phyloP scores from a whole-genome alignment of 2,329 filamentous ascomycete genomes.

The Fusarium humuli region DNA sequence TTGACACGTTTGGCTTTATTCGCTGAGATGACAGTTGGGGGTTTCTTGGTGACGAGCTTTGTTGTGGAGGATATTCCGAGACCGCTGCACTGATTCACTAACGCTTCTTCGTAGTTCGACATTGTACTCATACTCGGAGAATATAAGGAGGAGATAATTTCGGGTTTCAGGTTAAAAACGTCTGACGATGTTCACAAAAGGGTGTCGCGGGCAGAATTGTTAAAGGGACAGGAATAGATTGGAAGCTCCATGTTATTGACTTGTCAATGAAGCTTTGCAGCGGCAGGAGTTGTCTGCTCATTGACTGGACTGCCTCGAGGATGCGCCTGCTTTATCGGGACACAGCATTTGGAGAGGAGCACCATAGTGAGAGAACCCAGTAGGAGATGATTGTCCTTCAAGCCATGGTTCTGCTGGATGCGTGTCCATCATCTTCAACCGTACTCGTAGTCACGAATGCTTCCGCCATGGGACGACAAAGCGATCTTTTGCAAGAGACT shows the following conservation, averaged over 20 bases:
- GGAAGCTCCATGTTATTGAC: fast-evolving
- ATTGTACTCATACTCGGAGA: neutral
- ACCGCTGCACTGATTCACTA: neutral
- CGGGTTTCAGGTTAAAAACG: neutral
- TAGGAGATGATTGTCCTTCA: neutral
- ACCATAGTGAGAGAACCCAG: neutral
- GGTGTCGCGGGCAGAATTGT: neutral
- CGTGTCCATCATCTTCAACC: too few relatives aligned
- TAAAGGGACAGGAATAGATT: neutral
- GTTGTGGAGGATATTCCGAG: neutral
- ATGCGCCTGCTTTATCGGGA: neutral
- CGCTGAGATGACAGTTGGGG: neutral
- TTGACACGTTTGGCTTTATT: neutral
- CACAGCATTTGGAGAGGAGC: neutral
- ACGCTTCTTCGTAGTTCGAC: neutral
- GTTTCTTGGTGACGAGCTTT: neutral
- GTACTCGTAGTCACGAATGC: neutral
- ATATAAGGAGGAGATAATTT: neutral
- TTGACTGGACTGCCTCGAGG: neutral
- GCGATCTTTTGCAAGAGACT: neutral
- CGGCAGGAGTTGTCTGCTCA: neutral
- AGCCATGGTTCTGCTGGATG: too few relatives aligned
- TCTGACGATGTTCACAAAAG: neutral
- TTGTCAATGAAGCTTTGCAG: fast-evolving
- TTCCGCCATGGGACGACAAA: neutral